Conservation (phyloP, 495 filamentous ascomycete species). For the Trichoderma virens region DNA sequence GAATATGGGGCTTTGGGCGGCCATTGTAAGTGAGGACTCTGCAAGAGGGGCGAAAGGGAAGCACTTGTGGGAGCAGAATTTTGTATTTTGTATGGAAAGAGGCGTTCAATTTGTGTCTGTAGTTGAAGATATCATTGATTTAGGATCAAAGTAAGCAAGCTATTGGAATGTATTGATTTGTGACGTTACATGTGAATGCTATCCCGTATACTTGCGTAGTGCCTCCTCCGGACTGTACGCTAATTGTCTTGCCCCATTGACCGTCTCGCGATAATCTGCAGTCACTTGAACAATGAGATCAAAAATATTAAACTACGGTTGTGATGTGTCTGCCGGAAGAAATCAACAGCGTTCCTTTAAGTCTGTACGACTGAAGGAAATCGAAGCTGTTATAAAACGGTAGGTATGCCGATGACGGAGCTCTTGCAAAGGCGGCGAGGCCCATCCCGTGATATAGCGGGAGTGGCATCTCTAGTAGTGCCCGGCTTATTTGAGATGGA, state of each 20-base stretch:
- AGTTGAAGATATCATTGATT: background rate
- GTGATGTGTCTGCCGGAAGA: background rate
- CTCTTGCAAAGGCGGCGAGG: background rate
- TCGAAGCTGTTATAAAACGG: background rate
- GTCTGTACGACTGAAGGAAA: background rate
- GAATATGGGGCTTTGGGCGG: slow-evolving; percentile 49
- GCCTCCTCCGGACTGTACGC: background rate
- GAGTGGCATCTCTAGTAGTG: too few species aligned
- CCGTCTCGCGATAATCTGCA: background rate
- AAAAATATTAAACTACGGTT: background rate
- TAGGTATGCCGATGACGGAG: background rate
- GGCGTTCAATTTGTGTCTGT: background rate
- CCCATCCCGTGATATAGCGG: too few species aligned
- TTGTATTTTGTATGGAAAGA: background rate
- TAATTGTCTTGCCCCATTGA: background rate
- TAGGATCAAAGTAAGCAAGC: background rate
- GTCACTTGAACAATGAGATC: background rate
- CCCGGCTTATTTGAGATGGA: too few species aligned
- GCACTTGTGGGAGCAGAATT: background rate
- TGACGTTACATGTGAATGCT: background rate
- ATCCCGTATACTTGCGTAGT: background rate
- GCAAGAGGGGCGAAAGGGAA: background rate
- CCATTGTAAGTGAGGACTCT: slow-evolving; percentile 11
- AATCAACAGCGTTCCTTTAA: background rate
- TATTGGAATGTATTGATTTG: background rate